These are phyloP conservation scores for Mycena belliarum DNA, from an alignment of 768 basidiomycete genomes.

Conservation along the genomic window DNA sequence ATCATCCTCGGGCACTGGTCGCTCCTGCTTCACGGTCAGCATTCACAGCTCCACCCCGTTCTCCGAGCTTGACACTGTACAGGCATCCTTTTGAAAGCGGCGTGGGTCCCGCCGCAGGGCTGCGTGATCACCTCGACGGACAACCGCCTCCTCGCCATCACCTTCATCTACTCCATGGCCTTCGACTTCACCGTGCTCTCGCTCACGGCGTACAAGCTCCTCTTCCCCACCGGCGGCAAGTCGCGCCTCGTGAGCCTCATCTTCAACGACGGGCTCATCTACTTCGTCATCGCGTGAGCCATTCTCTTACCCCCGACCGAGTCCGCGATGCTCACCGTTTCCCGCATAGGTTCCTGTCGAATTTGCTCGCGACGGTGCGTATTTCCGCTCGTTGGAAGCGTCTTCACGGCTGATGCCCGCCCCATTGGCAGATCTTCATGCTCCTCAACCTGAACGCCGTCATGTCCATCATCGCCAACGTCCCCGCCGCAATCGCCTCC, in stretches of 20 bases:
- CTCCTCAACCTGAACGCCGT: slow-evolving; percentile 53
- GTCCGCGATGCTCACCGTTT: slow-evolving; percentile 15
- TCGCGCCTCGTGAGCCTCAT: slow-evolving; percentile 64
- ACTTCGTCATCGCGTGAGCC: slow-evolving; percentile 69
- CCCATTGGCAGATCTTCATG: slow-evolving; percentile 52
- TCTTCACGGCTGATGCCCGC: neutral
- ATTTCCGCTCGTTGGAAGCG: neutral
- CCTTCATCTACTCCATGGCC: slow-evolving; percentile 74
- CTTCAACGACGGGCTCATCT: slow-evolving; percentile 73
- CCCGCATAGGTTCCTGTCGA: slow-evolving; percentile 59
- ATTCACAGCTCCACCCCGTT: neutral
- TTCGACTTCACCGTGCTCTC: slow-evolving; percentile 67
- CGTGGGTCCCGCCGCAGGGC: slow-evolving; percentile 48
- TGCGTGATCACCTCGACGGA: slow-evolving; percentile 64
- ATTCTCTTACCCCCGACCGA: too few species aligned
- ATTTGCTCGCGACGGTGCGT: slow-evolving; percentile 54
- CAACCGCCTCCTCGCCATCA: slow-evolving; percentile 58
- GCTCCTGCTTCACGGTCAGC: slow-evolving; percentile 62
- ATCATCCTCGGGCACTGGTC: slow-evolving; percentile 75
- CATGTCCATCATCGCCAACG: slow-evolving; percentile 58
- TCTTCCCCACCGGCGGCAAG: slow-evolving; percentile 43
- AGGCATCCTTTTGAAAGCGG: slow-evolving; percentile 64
- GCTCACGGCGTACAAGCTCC: slow-evolving; percentile 63
- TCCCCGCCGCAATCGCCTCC: slow-evolving; percentile 56
- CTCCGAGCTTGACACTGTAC: neutral